These are phyloP conservation scores for Corchorus capsularis DNA, from an alignment of 345 rosid genomes.

Conservation along the genomic window DNA sequence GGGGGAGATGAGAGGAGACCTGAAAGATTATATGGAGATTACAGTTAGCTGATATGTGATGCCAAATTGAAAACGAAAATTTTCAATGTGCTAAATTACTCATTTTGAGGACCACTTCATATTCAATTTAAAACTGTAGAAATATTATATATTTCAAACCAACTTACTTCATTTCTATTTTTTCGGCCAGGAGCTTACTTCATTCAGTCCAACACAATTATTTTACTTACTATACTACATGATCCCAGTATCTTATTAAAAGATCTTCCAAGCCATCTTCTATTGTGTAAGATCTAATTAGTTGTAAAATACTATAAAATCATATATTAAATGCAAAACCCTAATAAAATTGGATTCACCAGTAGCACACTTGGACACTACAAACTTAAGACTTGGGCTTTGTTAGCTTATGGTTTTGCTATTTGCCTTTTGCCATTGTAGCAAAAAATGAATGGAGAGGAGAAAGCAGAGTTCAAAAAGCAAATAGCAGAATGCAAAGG, in stretches of 20 bases:
- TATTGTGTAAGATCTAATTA: background rate
- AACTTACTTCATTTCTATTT: background rate
- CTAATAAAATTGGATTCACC: background rate
- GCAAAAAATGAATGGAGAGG: too few species aligned
- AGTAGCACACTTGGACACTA: background rate
- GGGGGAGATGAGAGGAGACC: too few species aligned
- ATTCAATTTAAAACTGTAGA: background rate
- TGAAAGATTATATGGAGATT: too few species aligned
- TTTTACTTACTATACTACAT: background rate
- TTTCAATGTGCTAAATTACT: slow-evolving; percentile 21
- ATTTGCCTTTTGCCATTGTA: too few species aligned
- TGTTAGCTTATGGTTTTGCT: too few species aligned
- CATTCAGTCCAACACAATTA: background rate
- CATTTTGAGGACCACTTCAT: slow-evolving; percentile 10
- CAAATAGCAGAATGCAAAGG: too few species aligned
- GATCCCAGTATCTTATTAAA: background rate
- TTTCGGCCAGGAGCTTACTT: background rate
- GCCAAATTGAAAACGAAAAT: background rate
- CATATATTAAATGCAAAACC: background rate
- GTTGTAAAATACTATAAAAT: slow-evolving; percentile 4
- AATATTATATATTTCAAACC: background rate
- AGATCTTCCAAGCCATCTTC: background rate
- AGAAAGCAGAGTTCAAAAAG: too few species aligned
- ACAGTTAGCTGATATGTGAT: too few species aligned
- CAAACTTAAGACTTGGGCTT: background rate